phyloP scores from a whole-genome alignment of 495 filamentous ascomycete species.

The Cetradonia linearis region DNA sequence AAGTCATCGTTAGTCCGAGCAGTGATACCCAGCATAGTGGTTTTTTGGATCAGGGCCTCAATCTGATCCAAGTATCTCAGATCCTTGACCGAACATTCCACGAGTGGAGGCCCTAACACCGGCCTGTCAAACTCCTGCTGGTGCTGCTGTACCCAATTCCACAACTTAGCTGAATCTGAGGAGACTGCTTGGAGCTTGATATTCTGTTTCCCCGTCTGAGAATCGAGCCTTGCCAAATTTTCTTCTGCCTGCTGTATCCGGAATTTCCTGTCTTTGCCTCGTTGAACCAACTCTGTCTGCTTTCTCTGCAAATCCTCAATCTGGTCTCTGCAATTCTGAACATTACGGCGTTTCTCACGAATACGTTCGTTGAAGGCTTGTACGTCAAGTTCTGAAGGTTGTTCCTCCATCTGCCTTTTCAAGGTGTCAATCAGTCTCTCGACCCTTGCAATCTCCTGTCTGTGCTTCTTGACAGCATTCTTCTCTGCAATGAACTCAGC shows the following conservation, averaged over 20 bases:
- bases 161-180: slow-evolving; percentile 54
- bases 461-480: slow-evolving; percentile 39
- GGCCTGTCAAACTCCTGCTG: slow-evolving; percentile 61
- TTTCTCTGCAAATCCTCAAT: slow-evolving; percentile 31
- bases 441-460: slow-evolving; percentile 37
- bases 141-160: slow-evolving; percentile 72
- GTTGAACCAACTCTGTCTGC: slow-evolving; percentile 24
- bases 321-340: slow-evolving; percentile 29
- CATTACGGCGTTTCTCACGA: slow-evolving; percentile 31
- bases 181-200: slow-evolving; percentile 48
- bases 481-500: slow-evolving; percentile 49
- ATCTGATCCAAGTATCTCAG: slow-evolving; percentile 60
- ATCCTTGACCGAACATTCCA: slow-evolving; percentile 75
- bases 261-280: slow-evolving; percentile 17
- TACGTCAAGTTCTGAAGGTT: slow-evolving; percentile 44
- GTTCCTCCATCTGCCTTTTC: slow-evolving; percentile 39
- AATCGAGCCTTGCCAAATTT: slow-evolving; percentile 54
- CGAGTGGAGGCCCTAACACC: slow-evolving; percentile 75
- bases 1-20: slow-evolving; percentile 63
- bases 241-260: slow-evolving; percentile 33
- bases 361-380: slow-evolving; percentile 43
- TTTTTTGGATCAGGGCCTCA: slow-evolving; percentile 55
- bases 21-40: slow-evolving; percentile 65
- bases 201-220: slow-evolving; percentile 65
- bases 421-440: slow-evolving; percentile 37